phyloP scores from a whole-genome alignment of 768 basidiomycete species.

The Crepidotus variabilis region DNA sequence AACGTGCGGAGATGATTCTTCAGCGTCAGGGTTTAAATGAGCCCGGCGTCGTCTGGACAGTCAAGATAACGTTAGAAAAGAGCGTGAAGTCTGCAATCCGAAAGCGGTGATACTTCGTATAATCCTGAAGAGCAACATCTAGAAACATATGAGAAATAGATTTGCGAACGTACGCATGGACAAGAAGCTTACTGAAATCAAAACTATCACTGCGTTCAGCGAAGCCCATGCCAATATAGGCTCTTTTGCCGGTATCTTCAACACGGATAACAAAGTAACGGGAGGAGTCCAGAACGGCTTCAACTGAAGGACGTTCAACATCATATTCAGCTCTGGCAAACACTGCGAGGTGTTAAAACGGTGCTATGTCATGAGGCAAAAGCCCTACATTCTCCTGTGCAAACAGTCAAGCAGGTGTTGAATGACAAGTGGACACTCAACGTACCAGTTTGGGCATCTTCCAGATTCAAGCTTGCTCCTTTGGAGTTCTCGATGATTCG shows the following conservation, averaged over 20 bases:
- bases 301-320: slow-evolving; percentile 75
- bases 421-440: slow-evolving; percentile 1
- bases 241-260: slow-evolving; percentile 83
- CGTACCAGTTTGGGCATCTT: slow-evolving; percentile 77
- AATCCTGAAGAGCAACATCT: slow-evolving; percentile 88
- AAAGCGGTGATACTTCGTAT: slow-evolving; percentile 57
- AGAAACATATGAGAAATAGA: not conserved
- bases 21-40: slow-evolving; percentile 48
- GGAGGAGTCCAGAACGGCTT: slow-evolving; percentile 93
- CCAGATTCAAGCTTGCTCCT: slow-evolving; percentile 69
- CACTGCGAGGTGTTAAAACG: slow-evolving; percentile 40
- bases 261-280: slow-evolving; percentile 93
- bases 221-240: slow-evolving; percentile 94
- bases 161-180: not conserved
- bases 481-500: slow-evolving; percentile 77
- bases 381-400: slow-evolving; percentile 59
- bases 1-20: slow-evolving; percentile 59
- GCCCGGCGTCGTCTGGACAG: slow-evolving; percentile 66
- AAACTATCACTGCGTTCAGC: slow-evolving; percentile 85
- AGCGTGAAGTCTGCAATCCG: not conserved
- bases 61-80: slow-evolving; percentile 10
- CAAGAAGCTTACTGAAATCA: slow-evolving; percentile 72
- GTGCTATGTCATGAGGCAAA: slow-evolving; percentile 2
- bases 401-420: not conserved
- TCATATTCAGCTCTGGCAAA: slow-evolving; percentile 89